Conservation (phyloP, 805 yeast genomes). For the Maudiozyma turicensis region DNA sequence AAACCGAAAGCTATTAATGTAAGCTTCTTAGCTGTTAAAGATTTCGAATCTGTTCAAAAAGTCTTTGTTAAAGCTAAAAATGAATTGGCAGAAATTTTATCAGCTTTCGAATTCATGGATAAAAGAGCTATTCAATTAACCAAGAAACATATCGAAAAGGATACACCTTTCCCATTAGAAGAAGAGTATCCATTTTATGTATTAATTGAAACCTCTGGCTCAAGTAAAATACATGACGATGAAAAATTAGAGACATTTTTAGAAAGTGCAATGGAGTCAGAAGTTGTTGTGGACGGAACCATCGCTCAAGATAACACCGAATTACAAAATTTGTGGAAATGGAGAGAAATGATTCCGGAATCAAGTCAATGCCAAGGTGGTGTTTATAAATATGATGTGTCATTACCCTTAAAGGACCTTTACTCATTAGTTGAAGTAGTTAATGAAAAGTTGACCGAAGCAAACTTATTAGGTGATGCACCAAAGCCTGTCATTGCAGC, state of each 20-base stretch:
- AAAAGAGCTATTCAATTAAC: constrained; percentile 54
- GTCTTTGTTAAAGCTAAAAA: constrained; percentile 69
- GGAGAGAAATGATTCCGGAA: constrained; percentile 94
- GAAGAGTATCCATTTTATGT: constrained; percentile 80
- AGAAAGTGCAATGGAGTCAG: constrained; percentile 78
- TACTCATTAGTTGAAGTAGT: constrained; percentile 76
- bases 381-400: constrained; percentile 94
- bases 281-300: constrained; percentile 81
- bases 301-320: constrained; percentile 94
- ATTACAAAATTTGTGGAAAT: constrained; percentile 72
- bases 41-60: constrained; percentile 75
- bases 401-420: constrained; percentile 73
- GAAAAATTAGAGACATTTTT: constrained; percentile 78
- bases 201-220: constrained; percentile 92
- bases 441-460: constrained; percentile 46
- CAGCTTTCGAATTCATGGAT: constrained; percentile 95
- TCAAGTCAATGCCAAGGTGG: constrained; percentile 82
- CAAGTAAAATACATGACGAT: constrained; percentile 87
- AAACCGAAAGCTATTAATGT: constrained; percentile 81
- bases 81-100: constrained; percentile 74
- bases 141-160: constrained; percentile 43
- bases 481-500: constrained; percentile 70
- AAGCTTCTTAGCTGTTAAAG: constrained; percentile 74
- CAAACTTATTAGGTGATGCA: constrained; percentile 49
- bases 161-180: constrained; percentile 63